Base-by-base conservation (phyloP, 495 filamentous ascomycete species). In the Collariella sp. region DNA sequence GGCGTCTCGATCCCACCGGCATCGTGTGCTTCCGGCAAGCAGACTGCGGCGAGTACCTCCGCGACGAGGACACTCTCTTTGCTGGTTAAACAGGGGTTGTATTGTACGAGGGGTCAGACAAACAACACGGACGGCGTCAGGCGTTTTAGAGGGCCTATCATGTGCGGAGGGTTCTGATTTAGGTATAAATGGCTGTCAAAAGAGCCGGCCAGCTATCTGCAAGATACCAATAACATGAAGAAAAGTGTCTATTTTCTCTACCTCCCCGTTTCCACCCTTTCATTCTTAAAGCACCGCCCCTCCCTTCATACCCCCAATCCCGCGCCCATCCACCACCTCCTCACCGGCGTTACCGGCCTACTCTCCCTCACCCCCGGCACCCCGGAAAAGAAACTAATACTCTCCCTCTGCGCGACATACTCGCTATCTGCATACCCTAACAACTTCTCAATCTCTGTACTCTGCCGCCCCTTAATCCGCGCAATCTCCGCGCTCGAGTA, bases 371-470 rank as follows among this genome's bases (percentile, higher is more conserved):
- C 16, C 3, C 23, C 42, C 22, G 22, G 52, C 43, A 15, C 29
- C 9, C 36, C 20, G 11, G 34, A 62, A 39, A 89, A 84, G 54
- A 95, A 84, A 16, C 88, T 87, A 36, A 96, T 85, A 61, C 91
- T 94, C 69, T 94, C 89, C 52, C 89, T 77, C 59, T 89, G 72
- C 7, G 91, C 91, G 40, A 98, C 87, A 75, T 97, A 96, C 69
- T 96, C 89, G 54, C 86, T 90, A 62, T 96, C 91, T 26, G 90
- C 84, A 74, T 95, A 98, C 4, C 93, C 93, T 34, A 98, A 65
- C 26, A 91, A 58, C 0, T 77, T 72, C 40, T 82, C 76, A 54
- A 98, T 95, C 64, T 93, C 84, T 1, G 73, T 79, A 63, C 91
- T 96, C 59, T 83, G 80, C 53, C 85, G 76, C 0, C 93, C 93